Conservation (phyloP, 495 filamentous ascomycete genomes). For the Barbatosphaeria neglecta region DNA sequence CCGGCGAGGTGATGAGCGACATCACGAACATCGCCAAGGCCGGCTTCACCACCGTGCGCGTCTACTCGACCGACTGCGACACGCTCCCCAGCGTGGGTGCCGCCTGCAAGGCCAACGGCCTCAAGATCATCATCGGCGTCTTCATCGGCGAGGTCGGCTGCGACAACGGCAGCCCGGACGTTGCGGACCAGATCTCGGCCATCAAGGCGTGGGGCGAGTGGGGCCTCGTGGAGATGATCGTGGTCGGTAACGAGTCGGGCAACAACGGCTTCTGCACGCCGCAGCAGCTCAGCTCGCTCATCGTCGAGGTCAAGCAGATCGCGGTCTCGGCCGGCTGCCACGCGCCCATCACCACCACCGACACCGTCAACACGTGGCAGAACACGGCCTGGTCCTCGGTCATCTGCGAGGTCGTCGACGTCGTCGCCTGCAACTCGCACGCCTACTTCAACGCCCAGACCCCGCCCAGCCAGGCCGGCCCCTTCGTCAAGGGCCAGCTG, state of each 20-base stretch:
- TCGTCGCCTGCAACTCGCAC: slow-evolving; percentile 76
- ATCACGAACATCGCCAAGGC: slow-evolving; percentile 55
- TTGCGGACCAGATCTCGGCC: slow-evolving; percentile 55
- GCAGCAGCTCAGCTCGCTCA: slow-evolving; percentile 53
- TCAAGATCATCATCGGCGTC: slow-evolving; percentile 77
- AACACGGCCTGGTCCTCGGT: slow-evolving; percentile 42
- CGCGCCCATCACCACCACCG: slow-evolving; percentile 72
- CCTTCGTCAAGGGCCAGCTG: slow-evolving; percentile 59
- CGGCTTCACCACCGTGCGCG: slow-evolving; percentile 72
- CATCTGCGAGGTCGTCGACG: slow-evolving; percentile 65
- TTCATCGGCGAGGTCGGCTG: slow-evolving; percentile 59
- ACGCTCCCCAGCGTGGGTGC: slow-evolving; percentile 62
- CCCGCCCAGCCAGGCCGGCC: slow-evolving; percentile 51
- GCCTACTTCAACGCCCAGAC: slow-evolving; percentile 79
- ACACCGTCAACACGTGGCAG: slow-evolving; percentile 58
- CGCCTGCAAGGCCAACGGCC: slow-evolving; percentile 45
- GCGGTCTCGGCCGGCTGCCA: slow-evolving; percentile 63
- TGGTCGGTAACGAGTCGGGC: slow-evolving; percentile 84
- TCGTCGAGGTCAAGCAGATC: slow-evolving; percentile 40
- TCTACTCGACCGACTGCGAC: slow-evolving; percentile 88
- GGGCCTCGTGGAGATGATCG: slow-evolving; percentile 63
- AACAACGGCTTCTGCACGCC: slow-evolving; percentile 55
- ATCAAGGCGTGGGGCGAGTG: slow-evolving; percentile 66
- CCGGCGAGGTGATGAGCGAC: slow-evolving; percentile 47
- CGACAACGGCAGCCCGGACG: slow-evolving; percentile 33